Base-by-base conservation (phyloP, 306 rosid species). In the Ziziphus jujuba region DNA sequence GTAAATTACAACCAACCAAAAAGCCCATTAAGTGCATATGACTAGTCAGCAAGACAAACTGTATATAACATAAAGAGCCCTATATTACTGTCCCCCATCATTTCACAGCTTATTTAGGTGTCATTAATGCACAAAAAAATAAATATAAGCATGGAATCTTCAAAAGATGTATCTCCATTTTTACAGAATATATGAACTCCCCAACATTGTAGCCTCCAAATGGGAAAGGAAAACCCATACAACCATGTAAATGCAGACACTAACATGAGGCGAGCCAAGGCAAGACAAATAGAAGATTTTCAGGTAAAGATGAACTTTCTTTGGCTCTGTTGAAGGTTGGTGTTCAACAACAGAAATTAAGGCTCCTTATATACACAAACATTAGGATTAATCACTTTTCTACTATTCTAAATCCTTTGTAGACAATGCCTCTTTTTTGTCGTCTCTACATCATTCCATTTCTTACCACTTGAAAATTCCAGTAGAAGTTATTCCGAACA, bases 211-310 rank as follows among this genome's bases (percentile, higher is more conserved):
- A 66, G 35, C 34, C 49, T 19, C 20, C 7, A 36, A 31, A 28
- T 12, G 17, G 25, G 7, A 6, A 17, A 48, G 7, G 23, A 24
- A 24, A 19, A 23, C 35, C 14, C 28, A 20, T 34, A 1, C 35
- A 45, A 36, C 11, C 17, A 71, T 62, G 56, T 21, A n/a, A 13
- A 53, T 53, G 57, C 59, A 43, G 63, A 63, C 28, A 35, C 70
- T 43, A 43, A 23, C 5, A 8, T 50, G 67, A 36, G 53, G 52
- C 58, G 47, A 57, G 21, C 24, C 38, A 12, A 36, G 53, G 52
- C 58, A 59, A 57, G 21, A 28, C 38, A 12, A 45, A 45, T 2
- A 16, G 50, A 45, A 45, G 13, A 45, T 16, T 16, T 6, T 19
- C 54, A 16, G 7, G 10, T 1, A 4, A 38, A 38, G 10, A 10